A percentile compares a stretch with the other conserved stretches of the same genome.
These are phyloP conservation scores for Wickerhamomyces ciferrii DNA, from an alignment of 805 yeast species.

Conservation along the genomic window DNA sequence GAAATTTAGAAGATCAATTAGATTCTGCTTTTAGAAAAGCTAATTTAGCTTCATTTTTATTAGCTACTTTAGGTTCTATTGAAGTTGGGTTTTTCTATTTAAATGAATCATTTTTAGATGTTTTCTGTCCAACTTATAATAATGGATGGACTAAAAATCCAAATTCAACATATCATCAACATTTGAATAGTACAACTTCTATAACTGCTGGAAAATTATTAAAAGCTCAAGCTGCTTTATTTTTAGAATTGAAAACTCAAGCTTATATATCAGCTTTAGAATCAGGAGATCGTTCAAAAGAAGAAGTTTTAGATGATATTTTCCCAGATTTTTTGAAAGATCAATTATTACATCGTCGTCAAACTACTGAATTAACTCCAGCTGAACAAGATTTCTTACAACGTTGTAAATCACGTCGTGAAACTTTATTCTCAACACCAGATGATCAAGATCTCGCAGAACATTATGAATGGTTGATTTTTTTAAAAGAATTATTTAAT, in stretches of 20 bases:
- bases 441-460: slow-evolving; percentile 52
- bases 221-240: slow-evolving; percentile 76
- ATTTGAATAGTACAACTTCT: slow-evolving; percentile 9
- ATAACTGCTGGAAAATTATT: slow-evolving; percentile 46
- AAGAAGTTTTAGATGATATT: slow-evolving; percentile 66
- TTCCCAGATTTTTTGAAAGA: slow-evolving; percentile 62
- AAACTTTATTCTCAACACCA: slow-evolving; percentile 43
- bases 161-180: background rate
- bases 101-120: slow-evolving; percentile 78
- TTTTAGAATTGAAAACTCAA: slow-evolving; percentile 87
- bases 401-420: slow-evolving; percentile 68
- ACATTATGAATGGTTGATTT: slow-evolving; percentile 82
- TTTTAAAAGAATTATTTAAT: slow-evolving; percentile 72
- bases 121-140: slow-evolving; percentile 73
- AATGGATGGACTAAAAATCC: slow-evolving; percentile 11
- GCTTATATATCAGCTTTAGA: slow-evolving; percentile 88
- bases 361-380: slow-evolving; percentile 45
- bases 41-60: slow-evolving; percentile 79
- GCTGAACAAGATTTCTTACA: slow-evolving; percentile 75
- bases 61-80: slow-evolving; percentile 80
- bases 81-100: slow-evolving; percentile 85
- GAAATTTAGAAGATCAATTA: slow-evolving; percentile 15
- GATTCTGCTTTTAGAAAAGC: slow-evolving; percentile 65
- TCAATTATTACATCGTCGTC: slow-evolving; percentile 31
- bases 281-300: slow-evolving; percentile 50